Conservation (phyloP, 2,329 filamentous ascomycete species). For the Colletotrichum aenigma region DNA sequence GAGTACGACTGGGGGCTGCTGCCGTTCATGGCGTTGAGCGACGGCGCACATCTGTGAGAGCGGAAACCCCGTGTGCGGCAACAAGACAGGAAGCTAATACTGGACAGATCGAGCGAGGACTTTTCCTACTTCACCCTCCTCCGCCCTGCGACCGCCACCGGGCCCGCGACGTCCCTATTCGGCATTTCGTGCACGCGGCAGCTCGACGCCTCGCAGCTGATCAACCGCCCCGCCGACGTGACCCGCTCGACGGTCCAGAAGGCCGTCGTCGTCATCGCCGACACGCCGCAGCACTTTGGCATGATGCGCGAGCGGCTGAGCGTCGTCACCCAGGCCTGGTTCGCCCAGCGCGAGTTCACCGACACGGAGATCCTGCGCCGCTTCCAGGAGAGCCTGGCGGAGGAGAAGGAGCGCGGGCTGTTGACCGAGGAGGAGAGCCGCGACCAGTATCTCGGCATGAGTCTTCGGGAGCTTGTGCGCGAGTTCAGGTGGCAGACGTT, state of each 20-base stretch:
- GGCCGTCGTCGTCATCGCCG: slow-evolving; percentile 92
- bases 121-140: slow-evolving; percentile 98
- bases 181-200: slow-evolving; percentile 96
- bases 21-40: slow-evolving; percentile 95
- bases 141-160: slow-evolving; percentile 57
- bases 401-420: slow-evolving; percentile 63
- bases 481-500: slow-evolving; percentile 95
- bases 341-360: slow-evolving; percentile 90
- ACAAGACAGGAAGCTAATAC: not conserved
- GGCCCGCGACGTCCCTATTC: slow-evolving; percentile 82
- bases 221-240: slow-evolving; percentile 83
- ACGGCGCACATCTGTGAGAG: slow-evolving; percentile 88
- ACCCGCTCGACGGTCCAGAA: slow-evolving; percentile 98
- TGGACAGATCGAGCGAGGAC: slow-evolving; percentile 79
- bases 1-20: slow-evolving; percentile 91
- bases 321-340: slow-evolving; percentile 94
- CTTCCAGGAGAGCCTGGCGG: slow-evolving; percentile 87
- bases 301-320: slow-evolving; percentile 88
- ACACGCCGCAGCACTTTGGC: slow-evolving; percentile 88
- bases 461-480: slow-evolving; percentile 87
- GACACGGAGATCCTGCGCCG: slow-evolving; percentile 88
- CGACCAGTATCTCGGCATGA: slow-evolving; percentile 88
- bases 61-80: slow-evolving; percentile 20
- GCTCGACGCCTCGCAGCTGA: slow-evolving; percentile 78
- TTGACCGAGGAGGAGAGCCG: slow-evolving; percentile 72